Evolutionary conservation across 352 stramenopile genomes (phyloP), one percentile per base, ranked within the genome.

Genomic region (Pythium coloratum): DNA sequence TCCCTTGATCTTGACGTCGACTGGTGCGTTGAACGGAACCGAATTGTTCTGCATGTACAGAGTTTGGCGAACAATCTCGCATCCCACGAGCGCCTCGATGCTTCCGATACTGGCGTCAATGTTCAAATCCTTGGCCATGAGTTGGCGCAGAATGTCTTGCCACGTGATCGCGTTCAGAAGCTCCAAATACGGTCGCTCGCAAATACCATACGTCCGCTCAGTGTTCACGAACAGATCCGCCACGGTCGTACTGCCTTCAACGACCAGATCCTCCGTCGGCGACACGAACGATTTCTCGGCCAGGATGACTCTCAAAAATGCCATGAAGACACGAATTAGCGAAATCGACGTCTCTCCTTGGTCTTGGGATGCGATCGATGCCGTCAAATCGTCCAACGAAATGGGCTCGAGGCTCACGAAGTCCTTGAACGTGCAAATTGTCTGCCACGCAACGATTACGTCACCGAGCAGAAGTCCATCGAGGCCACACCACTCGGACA

Each of bases 41-140:
- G 87, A 92, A 28, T 90, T 89, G 5, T 82, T 85, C 55, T 95
- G 87, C 79, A 90, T 91, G 42, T 90, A 92, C 16, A 95, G 66
- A n/a, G 82, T 90, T 62, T 93, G 83, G 18, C 81, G 80, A 12
- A 92, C 87, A 57, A 92, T 87, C 64, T 95, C 84, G 57, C 87
- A 93, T 2, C 84, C 84, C 13, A 94, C 78, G 9, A 94, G 75
- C 10, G 86, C 78, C 54, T 92, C 86, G 7, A 86, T 81, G 40
- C 79, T 84, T 10, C 85, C 85, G 51, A 94, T 90, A 0, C 81
- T 86, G 9, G 85, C 71, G 51, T 94, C 85, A 7, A 92, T 88
- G 9, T 77, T 82, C 9, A 94, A 68, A 67, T 91, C 83, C 58
- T 94, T 92, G 3, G 85, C 82, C 83, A 95, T 91, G 6, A 93